These are phyloP conservation scores for Lipomyces japonicus DNA, from an alignment of 805 yeast genomes.

Conservation along the genomic window DNA sequence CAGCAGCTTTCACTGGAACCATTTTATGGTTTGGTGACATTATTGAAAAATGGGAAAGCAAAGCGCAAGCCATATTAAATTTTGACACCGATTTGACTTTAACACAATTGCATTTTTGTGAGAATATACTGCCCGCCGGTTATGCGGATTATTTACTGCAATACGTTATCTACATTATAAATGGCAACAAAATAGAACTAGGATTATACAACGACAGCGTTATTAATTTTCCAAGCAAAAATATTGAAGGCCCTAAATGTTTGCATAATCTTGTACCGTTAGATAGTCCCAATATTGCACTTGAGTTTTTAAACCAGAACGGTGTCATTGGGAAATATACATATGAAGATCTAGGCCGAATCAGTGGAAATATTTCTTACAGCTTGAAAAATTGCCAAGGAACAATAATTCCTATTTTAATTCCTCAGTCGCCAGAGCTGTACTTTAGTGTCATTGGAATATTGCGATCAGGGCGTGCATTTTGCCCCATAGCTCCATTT, in stretches of 20 bases:
- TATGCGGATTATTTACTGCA: too few relatives aligned
- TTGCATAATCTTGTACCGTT: slow-evolving; percentile 11
- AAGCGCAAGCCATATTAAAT: too few relatives aligned
- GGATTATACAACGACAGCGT: too few relatives aligned
- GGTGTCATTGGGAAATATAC: slow-evolving; percentile 1
- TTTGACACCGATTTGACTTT: too few relatives aligned
- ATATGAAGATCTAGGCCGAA: slow-evolving; percentile 10
- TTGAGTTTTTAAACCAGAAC: slow-evolving; percentile 13
- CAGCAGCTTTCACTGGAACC: too few relatives aligned
- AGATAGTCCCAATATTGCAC: slow-evolving; percentile 1
- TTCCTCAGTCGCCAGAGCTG: slow-evolving; percentile 27
- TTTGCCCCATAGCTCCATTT: slow-evolving; percentile 26
- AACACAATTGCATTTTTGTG: too few relatives aligned
- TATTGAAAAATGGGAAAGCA: too few relatives aligned
- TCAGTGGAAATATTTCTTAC: slow-evolving; percentile 6
- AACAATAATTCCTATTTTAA: slow-evolving; percentile 25
- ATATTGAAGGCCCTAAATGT: slow-evolving; percentile 9
- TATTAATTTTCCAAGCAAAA: slow-evolving; percentile 7
- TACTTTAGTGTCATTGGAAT: slow-evolving; percentile 29
- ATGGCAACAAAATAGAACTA: too few relatives aligned
- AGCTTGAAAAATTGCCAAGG: not conserved
- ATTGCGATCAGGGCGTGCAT: slow-evolving; percentile 29
- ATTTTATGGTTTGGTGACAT: too few relatives aligned
- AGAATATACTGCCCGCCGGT: too few relatives aligned
- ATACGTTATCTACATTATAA: too few relatives aligned